Evolutionary conservation across 2,329 filamentous ascomycete genomes (phyloP).

Genomic region (Raffaelea deltoideospora): DNA sequence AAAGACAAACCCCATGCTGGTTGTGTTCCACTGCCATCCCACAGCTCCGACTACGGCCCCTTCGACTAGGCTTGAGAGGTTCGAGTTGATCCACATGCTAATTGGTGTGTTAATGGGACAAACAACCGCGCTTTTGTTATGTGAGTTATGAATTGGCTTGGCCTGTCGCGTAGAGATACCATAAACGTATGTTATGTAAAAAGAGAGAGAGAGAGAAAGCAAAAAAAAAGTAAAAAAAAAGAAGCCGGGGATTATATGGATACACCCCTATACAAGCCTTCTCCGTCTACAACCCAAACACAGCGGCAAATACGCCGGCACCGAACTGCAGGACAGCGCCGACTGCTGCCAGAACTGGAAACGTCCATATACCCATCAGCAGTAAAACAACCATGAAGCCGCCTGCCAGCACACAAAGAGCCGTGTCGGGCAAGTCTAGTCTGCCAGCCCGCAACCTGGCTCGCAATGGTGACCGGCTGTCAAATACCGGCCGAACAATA

Average conservation of each 20-base stretch:
- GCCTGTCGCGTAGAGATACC: no score
- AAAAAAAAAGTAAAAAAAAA: not conserved
- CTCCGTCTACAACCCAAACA: not conserved
- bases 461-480: slow-evolving; percentile 20
- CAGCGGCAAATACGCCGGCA: not conserved
- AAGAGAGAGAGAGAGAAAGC: not conserved
- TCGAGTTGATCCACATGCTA: no score
- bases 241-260: no score
- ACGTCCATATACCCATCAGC: slow-evolving; percentile 11
- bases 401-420: slow-evolving; percentile 13
- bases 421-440: slow-evolving; percentile 14
- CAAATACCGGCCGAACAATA: slow-evolving; percentile 23
- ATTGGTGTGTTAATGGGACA: no score
- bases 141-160: no score
- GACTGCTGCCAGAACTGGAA: slow-evolving; percentile 7
- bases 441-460: slow-evolving; percentile 10
- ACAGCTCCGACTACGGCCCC: no score
- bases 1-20: no score
- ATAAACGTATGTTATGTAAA: no score
- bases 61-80: no score
- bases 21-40: no score
- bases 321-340: not conserved
- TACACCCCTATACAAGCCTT: no score
- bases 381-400: slow-evolving; percentile 12
- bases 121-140: no score